These are phyloP conservation scores for Cryphonectria parasitica DNA, from an alignment of 2,329 filamentous ascomycete species.

Conservation along the genomic window DNA sequence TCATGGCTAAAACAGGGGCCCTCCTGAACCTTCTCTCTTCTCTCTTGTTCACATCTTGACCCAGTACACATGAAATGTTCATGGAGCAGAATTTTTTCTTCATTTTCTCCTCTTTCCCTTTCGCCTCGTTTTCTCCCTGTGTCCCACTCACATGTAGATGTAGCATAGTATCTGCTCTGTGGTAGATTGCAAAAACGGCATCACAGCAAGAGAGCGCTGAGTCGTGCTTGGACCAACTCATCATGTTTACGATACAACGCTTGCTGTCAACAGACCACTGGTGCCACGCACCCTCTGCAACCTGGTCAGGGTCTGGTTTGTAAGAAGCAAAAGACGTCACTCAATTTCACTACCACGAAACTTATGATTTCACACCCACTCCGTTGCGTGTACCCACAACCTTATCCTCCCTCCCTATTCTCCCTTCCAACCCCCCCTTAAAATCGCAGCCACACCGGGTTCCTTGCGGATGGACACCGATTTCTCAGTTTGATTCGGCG, in stretches of 20 bases:
- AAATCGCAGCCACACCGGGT: background rate
- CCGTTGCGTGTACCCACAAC: conserved; percentile 8
- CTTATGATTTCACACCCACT: conserved; percentile 19
- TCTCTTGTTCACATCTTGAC: background rate
- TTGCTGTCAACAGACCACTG: conserved; percentile 10
- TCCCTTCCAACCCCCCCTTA: background rate
- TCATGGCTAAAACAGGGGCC: conserved; percentile 21
- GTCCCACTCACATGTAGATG: background rate
- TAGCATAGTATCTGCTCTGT: background rate
- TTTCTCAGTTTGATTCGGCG: background rate
- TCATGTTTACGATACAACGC: background rate
- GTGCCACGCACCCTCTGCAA: conserved; percentile 18
- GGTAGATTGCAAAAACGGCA: background rate
- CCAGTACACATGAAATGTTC: background rate
- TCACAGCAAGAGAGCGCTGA: background rate
- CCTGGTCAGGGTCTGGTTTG: background rate
- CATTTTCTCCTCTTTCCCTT: too few species aligned
- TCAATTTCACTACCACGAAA: conserved; percentile 7
- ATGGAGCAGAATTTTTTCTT: background rate
- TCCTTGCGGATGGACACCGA: background rate
- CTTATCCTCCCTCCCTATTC: background rate
- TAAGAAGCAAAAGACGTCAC: conserved; percentile 6
- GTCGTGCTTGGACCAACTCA: conserved; percentile 4
- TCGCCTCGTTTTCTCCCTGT: background rate
- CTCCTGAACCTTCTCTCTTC: background rate